A percentile compares a stretch with the other conserved stretches of the same genome.
Conservation (phyloP, 305 asterid genomes). For the Fraxinus baroniana region DNA sequence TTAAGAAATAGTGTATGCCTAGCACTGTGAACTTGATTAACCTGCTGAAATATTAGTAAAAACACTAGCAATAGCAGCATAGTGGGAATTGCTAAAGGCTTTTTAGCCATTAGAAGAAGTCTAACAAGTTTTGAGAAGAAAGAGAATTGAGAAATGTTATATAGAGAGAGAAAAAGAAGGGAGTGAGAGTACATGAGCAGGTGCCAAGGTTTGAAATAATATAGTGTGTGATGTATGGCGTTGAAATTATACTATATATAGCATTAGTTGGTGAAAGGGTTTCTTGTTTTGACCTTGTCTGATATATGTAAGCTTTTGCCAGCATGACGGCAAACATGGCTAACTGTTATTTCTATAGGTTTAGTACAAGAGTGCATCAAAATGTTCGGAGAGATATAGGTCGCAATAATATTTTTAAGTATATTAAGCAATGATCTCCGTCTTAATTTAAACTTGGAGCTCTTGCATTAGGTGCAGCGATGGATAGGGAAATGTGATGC, state of each 20-base stretch:
- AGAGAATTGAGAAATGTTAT: background rate
- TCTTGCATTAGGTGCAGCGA: background rate
- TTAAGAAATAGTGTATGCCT: slow-evolving; percentile 48
- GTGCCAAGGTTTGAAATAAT: background rate
- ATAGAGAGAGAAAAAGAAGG: background rate
- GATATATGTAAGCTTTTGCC: background rate
- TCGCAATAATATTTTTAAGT: background rate
- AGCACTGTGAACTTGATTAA: slow-evolving; percentile 20
- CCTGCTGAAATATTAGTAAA: background rate
- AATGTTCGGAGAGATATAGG: background rate
- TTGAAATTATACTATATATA: background rate
- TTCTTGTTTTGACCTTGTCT: background rate
- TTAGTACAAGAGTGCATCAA: background rate
- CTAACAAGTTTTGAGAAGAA: background rate
- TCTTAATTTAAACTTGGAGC: background rate
- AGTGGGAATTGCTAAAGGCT: background rate
- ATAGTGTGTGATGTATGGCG: background rate
- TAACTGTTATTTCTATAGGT: background rate
- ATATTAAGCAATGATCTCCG: no score
- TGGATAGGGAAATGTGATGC: no score
- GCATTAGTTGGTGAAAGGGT: background rate
- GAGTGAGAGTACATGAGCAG: background rate
- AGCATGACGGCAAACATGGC: background rate
- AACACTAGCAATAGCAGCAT: background rate
- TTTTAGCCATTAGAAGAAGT: background rate